Base-by-base conservation (phyloP, 2,329 filamentous ascomycete species). In the Colletotrichum filicis region DNA sequence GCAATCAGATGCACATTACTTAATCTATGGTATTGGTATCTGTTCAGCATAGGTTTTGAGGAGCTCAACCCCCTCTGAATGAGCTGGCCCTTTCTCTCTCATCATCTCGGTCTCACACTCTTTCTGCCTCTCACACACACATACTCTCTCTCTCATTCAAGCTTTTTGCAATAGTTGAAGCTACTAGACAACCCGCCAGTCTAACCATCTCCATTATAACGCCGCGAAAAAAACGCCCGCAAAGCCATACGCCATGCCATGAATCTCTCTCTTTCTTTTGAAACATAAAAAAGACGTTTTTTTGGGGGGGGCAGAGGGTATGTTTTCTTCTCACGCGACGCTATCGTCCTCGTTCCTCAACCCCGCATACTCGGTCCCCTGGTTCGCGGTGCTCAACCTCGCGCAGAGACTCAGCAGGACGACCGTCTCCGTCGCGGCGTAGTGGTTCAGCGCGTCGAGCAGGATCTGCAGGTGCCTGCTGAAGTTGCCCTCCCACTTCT, bases 371-470 rank as follows among this genome's bases (percentile, higher is more conserved):
- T 92, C 90, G 0, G 90, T 92, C 24, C 93, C 94, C 80, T 95
- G 93, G 74, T 94, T 95, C 14, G 94, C 94, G 72, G 93, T 94
- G 78, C 93, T 95, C 79, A 97, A 80, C 74, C 95, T 85, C 14
- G 95, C 95, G 80, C 95, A 97, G 19, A 99, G 86, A 76, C 95
- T 96, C 74, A 98, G 85, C 76, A 99, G 88, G 22, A 98, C 97
- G 3, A 98, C 96, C 52, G 97, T 98, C 85, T 99, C 97, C 0
- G 97, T 98, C 0, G 97, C 97, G 3, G 97, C 97, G 78, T 98
- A 97, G 82, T 98, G 98, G 78, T 99, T 98, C 75, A 99, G 87
- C 74, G 95, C 96, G 80, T 98, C 97, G 49, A 98, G 91, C 78
- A 99, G 83, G 76, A 98, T 98, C 85, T 97, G 95, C 78, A 99